These are phyloP conservation scores for Anisodus tanguticus DNA, from an alignment of 257 asterid genomes.

Conservation along the genomic window DNA sequence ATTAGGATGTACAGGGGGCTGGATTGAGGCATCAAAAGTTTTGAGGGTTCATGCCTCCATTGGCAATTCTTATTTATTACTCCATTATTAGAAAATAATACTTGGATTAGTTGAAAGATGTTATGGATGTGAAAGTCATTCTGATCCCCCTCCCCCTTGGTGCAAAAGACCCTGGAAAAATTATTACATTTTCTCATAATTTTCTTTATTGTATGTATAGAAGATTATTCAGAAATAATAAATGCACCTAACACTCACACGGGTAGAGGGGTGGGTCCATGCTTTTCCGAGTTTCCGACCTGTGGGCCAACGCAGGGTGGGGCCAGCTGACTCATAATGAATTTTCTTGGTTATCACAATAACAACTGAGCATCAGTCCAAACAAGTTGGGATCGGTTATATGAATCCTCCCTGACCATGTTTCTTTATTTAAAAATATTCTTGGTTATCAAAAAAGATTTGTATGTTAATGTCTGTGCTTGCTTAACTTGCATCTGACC, in stretches of 20 bases:
- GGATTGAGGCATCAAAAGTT: conserved; percentile 7
- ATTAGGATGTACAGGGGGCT: neutral
- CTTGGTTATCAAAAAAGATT: neutral
- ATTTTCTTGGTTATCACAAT: neutral
- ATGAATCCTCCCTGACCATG: neutral
- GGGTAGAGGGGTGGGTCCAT: neutral
- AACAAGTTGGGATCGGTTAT: neutral
- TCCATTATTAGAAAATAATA: neutral
- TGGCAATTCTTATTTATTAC: neutral
- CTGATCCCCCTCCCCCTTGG: neutral
- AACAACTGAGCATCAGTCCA: neutral
- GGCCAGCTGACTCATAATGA: neutral
- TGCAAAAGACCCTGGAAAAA: neutral
- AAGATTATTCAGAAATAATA: neutral
- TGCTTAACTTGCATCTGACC: conserved; percentile 8
- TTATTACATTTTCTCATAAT: neutral
- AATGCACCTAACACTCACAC: neutral
- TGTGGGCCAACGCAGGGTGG: neutral
- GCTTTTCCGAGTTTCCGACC: neutral
- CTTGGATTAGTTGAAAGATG: neutral
- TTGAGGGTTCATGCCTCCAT: neutral
- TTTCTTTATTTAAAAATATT: neutral
- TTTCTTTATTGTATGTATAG: neutral
- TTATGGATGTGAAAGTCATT: neutral
- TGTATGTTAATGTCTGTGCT: neutral